These are phyloP conservation scores for Psilocybe cyanescens DNA, from an alignment of 768 basidiomycete species.

Conservation along the genomic window DNA sequence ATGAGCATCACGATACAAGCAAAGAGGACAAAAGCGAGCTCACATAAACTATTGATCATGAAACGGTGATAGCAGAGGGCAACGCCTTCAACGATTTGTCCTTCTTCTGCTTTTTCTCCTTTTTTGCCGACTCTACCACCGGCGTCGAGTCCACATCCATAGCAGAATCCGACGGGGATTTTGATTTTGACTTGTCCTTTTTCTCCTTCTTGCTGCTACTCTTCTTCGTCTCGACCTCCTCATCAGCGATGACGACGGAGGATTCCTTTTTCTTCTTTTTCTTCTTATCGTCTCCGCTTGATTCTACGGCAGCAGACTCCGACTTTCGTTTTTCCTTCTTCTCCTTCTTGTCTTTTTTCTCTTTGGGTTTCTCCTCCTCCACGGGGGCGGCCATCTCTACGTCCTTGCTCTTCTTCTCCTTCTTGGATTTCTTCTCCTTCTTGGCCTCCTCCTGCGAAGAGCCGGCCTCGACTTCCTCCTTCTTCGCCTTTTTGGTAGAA, in stretches of 20 bases:
- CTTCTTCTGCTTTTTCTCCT: constrained; percentile 23
- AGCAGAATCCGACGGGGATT: constrained; percentile 10
- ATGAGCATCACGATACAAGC: neutral
- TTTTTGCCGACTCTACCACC: constrained; percentile 18
- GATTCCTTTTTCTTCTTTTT: constrained; percentile 24
- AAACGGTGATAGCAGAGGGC: constrained; percentile 8
- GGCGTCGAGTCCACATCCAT: constrained; percentile 16
- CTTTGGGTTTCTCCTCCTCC: constrained; percentile 2
- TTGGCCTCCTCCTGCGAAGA: constrained; percentile 6
- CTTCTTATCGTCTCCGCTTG: constrained; percentile 14
- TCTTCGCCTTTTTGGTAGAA: constrained; percentile 35
- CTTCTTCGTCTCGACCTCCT: constrained; percentile 18
- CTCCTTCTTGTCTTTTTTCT: constrained; percentile 23
- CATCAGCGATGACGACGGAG: constrained; percentile 6
- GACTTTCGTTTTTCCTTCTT: constrained; percentile 23
- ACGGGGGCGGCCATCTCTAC: constrained; percentile 10
- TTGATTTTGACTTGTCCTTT: constrained; percentile 17
- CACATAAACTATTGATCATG: constrained; percentile 13
- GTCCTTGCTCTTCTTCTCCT: constrained; percentile 32
- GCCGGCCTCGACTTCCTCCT: constrained; percentile 1
- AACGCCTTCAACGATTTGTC: constrained; percentile 12
- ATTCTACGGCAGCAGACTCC: constrained; percentile 1
- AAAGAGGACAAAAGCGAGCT: neutral
- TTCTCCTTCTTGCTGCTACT: constrained; percentile 18
- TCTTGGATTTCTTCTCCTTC: constrained; percentile 21